Evolutionary conservation across 2,329 filamentous ascomycete species (phyloP).

Genomic region (Trichoderma sp.): DNA sequence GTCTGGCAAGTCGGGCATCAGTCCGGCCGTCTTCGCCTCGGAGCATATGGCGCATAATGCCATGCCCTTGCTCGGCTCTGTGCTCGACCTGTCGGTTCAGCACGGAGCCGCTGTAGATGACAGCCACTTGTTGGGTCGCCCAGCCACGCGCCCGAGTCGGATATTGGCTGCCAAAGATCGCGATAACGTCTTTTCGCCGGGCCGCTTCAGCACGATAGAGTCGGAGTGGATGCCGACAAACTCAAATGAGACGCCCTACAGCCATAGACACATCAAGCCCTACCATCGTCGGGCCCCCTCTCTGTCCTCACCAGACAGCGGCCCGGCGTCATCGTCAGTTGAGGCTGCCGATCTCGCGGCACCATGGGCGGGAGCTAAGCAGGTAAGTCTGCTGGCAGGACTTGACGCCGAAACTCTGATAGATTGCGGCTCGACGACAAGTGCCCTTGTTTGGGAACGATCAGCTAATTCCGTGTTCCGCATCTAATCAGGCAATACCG

Average conservation of each 20-base stretch:
- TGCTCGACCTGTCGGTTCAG: neutral
- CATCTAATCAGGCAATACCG: neutral
- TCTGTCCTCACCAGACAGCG: neutral
- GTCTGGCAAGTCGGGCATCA: neutral
- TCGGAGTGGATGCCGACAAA: slow-evolving; percentile 5
- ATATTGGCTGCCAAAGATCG: neutral
- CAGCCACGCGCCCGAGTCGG: neutral
- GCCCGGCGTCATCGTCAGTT: slow-evolving; percentile 1
- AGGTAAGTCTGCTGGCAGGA: slow-evolving; percentile 5
- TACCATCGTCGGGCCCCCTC: neutral
- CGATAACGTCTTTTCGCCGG: slow-evolving; percentile 1
- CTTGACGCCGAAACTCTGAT: neutral
- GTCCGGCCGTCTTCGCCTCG: neutral
- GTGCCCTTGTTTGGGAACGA: neutral
- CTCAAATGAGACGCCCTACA: neutral
- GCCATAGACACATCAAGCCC: neutral
- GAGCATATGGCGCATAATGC: neutral
- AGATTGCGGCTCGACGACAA: neutral
- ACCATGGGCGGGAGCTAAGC: slow-evolving; percentile 14
- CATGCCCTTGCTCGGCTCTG: neutral
- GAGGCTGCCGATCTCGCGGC: neutral
- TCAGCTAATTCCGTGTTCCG: neutral
- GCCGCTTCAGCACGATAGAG: neutral
- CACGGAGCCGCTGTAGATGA: neutral
- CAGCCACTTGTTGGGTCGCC: neutral